Evolutionary conservation across 495 filamentous ascomycete genomes (phyloP), one percentile per base, ranked within the genome.

Genomic region (Hyaloscypha bicolor): DNA sequence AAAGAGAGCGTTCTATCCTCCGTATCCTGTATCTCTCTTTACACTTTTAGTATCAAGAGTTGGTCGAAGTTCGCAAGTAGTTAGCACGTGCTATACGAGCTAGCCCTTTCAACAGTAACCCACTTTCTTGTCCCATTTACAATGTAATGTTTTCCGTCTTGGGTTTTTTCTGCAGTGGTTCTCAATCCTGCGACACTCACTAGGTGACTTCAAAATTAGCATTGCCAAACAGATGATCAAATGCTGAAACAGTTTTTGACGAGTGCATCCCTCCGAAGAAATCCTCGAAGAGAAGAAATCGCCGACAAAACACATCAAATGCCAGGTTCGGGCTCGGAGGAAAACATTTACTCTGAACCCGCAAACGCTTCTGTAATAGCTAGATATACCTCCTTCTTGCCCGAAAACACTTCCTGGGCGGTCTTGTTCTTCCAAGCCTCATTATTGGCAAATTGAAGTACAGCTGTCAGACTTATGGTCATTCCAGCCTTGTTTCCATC

Each of bases 81-180:
- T n/a, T n/a, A n/a, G n/a, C n/a, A n/a, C n/a, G n/a, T n/a, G n/a
- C n/a, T n/a, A n/a, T n/a, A n/a, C n/a, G n/a, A n/a, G n/a, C n/a
- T n/a, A n/a, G n/a, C n/a, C n/a, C n/a, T n/a, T n/a, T n/a, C n/a
- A n/a, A 25, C 25, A 25, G 25, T 25, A 25, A 25, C 2, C 92
- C 92, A 96, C 79, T 94, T 94, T 83, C 94, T 96, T 71, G 91
- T 94, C 66, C 92, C 92, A 76, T 93, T 93, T 68, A 96, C 86
- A 67, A 94, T 89, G 75, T 93, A 96, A 77, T 91, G 83, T 74
- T 91, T 91, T 60, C 92, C 92, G 76, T 94, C 92, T 11, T 89
- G 80, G 16, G 90, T 94, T 82, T 93, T 92, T 66, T 81, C 85
- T 11, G 92, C 92, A 1, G 92, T 94, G 4, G 91, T 94, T 63